Evolutionary conservation across 75 land plant genomes (phyloP).

Genomic region (Cryptomeria japonica): DNA sequence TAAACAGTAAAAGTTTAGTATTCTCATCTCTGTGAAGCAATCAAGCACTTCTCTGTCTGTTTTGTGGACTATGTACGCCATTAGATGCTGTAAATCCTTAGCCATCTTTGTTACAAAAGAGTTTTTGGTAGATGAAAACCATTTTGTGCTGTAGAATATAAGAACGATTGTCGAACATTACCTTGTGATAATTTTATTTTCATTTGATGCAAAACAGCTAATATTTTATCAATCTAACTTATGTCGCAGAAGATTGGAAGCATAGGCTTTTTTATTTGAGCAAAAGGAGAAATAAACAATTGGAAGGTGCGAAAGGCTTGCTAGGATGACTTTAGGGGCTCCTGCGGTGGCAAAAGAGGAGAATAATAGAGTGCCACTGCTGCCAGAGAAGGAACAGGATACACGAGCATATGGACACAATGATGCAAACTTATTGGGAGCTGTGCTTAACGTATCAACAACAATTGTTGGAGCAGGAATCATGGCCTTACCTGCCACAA

Average conservation of each 20-base stretch:
- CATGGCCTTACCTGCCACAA: constrained; percentile 52
- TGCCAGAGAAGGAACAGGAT: neutral
- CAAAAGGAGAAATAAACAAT: neutral
- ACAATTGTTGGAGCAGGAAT: constrained; percentile 52
- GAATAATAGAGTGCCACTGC: neutral
- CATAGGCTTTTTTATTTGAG: neutral
- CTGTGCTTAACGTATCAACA: constrained; percentile 42
- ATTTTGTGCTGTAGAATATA: neutral
- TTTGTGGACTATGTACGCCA: neutral
- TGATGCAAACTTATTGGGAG: constrained; percentile 17
- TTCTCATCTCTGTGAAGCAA: neutral
- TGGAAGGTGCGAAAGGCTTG: neutral
- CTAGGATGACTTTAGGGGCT: neutral
- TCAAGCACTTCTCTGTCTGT: neutral
- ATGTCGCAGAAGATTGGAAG: neutral
- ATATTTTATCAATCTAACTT: neutral
- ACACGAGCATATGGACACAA: neutral
- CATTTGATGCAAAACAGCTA: neutral
- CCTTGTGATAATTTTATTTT: neutral
- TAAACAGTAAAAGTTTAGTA: neutral
- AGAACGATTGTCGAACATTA: neutral
- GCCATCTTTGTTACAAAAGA: neutral
- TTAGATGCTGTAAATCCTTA: neutral
- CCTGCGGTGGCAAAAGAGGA: neutral
- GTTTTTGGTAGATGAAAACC: neutral